Evolutionary conservation across 805 yeast species (phyloP).

Genomic region (Spathaspora passalidarum): DNA sequence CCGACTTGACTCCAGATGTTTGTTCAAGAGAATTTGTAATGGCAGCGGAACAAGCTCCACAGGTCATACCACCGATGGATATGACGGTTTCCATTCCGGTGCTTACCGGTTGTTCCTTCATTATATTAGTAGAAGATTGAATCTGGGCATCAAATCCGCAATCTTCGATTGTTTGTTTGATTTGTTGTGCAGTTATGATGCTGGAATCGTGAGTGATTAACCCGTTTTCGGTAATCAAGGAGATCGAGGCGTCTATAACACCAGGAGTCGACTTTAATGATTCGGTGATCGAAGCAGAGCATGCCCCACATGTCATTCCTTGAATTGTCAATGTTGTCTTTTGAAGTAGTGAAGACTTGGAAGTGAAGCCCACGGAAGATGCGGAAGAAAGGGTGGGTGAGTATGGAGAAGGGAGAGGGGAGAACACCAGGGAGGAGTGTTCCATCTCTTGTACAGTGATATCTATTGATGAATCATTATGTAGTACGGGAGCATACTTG

Average conservation of each 20-base stretch:
- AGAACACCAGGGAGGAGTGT: background rate
- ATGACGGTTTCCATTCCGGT: conserved; percentile 12
- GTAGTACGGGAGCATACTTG: background rate
- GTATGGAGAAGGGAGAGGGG: conserved; percentile 1
- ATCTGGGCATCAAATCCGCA: conserved; percentile 23
- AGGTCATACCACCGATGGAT: conserved; percentile 78
- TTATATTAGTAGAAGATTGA: background rate
- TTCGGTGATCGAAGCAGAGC: conserved; percentile 38
- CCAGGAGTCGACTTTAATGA: conserved; percentile 24
- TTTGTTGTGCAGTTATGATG: conserved; percentile 11
- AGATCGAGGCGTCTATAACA: conserved; percentile 25
- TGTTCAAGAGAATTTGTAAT: conserved; percentile 53
- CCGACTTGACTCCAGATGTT: conserved; percentile 50
- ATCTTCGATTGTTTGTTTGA: conserved; percentile 25
- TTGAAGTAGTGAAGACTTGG: background rate
- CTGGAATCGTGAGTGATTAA: conserved; percentile 18
- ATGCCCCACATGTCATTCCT: conserved; percentile 44
- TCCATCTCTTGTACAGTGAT: background rate
- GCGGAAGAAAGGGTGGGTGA: background rate
- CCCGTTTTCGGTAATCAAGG: conserved; percentile 38
- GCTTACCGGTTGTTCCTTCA: background rate
- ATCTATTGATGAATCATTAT: background rate
- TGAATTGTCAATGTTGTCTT: conserved; percentile 29
- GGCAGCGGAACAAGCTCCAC: conserved; percentile 77
- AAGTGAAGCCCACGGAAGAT: background rate